These are phyloP conservation scores for Saccharomycopsis lassenensis DNA, from an alignment of 805 yeast genomes.

Conservation along the genomic window DNA sequence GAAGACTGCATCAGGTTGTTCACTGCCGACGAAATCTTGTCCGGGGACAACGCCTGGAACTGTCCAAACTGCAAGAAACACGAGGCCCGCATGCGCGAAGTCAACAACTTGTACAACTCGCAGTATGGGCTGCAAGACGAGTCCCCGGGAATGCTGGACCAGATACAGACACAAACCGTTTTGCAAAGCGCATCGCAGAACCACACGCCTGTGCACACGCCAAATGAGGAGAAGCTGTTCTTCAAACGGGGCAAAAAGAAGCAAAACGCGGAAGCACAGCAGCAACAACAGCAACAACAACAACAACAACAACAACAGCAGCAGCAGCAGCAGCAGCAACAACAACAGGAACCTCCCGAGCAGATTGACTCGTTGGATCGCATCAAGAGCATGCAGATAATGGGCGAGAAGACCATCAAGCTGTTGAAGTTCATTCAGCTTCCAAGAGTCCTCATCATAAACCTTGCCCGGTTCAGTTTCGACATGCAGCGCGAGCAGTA, in stretches of 20 bases:
- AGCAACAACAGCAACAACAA: background rate
- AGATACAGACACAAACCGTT: no score
- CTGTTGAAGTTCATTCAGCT: slow-evolving; percentile 63
- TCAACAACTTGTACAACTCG: slow-evolving; percentile 5
- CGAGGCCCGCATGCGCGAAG: slow-evolving; percentile 16
- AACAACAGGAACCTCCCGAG: background rate
- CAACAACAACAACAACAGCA: slow-evolving; percentile 1
- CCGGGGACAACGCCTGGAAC: slow-evolving; percentile 74
- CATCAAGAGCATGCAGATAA: slow-evolving; percentile 14
- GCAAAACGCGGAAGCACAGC: slow-evolving; percentile 4
- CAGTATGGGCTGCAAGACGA: slow-evolving; percentile 13
- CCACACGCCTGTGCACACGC: no score
- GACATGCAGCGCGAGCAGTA: slow-evolving; percentile 31
- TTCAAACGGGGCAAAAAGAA: slow-evolving; percentile 5
- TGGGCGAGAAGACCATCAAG: slow-evolving; percentile 41
- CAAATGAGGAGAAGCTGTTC: background rate
- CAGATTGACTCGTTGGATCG: slow-evolving; percentile 6
- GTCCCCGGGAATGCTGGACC: no score
- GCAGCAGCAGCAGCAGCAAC: background rate
- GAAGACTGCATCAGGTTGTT: slow-evolving; percentile 56
- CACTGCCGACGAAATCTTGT: slow-evolving; percentile 51
- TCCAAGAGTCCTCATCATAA: slow-evolving; percentile 72
- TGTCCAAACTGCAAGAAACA: slow-evolving; percentile 57
- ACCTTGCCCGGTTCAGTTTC: slow-evolving; percentile 66
- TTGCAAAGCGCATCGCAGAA: no score